Percentiles rank a stretch among this genome's conserved stretches.
Evolutionary conservation across 495 filamentous ascomycete species (phyloP).

Genomic region (Aspergillus ostianus): DNA sequence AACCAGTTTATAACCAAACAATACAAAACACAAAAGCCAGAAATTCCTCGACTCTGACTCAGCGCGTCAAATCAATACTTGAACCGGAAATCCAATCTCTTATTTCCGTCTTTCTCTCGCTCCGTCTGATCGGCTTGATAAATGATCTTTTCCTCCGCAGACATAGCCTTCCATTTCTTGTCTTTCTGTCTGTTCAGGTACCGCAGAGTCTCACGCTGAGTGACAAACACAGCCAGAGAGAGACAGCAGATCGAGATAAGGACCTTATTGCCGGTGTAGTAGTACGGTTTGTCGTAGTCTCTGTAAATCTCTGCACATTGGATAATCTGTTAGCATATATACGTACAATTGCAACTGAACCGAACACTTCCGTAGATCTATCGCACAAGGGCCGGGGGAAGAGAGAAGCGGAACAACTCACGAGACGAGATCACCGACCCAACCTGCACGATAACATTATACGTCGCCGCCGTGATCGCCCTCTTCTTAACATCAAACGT

Average conservation of each 20-base stretch:
- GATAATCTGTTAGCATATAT: conserved; percentile 5
- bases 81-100: conserved; percentile 41
- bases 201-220: conserved; percentile 28
- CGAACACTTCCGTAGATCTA: neutral
- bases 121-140: conserved; percentile 34
- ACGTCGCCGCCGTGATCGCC: conserved; percentile 42
- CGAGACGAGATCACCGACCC: conserved; percentile 31
- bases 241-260: conserved; percentile 34
- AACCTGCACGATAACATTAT: conserved; percentile 45
- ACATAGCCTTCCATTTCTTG: conserved; percentile 35
- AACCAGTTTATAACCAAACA: no score
- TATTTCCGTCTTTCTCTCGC: conserved; percentile 35
- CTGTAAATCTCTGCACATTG: conserved; percentile 34
- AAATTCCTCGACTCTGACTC: no score
- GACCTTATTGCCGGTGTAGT: conserved; percentile 39
- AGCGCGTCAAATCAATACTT: conserved; percentile 17
- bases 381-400: neutral
- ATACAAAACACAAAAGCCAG: no score
- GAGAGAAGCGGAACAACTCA: conserved; percentile 11
- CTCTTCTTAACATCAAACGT: conserved; percentile 40
- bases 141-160: conserved; percentile 25
- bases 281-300: conserved; percentile 33
- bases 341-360: neutral
- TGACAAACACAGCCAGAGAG: conserved; percentile 30
- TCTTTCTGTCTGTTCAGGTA: conserved; percentile 38